phyloP scores from a whole-genome alignment of 331 rosid species.

The Dryas integrifolia region DNA sequence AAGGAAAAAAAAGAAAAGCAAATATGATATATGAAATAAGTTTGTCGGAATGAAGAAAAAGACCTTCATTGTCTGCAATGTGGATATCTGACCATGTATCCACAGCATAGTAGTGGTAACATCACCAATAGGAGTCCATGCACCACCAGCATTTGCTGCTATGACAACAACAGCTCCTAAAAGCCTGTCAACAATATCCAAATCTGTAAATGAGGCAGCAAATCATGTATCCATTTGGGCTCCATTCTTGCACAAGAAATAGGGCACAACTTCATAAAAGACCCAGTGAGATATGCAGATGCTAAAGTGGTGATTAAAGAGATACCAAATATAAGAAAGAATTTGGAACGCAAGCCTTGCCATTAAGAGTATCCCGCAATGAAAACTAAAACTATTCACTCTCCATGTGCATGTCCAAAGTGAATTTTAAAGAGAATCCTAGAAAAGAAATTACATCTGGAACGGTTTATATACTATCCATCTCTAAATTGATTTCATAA shows the following conservation, averaged over 20 bases:
- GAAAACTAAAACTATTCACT: not conserved
- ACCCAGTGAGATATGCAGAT: not conserved
- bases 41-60: slow-evolving; percentile 16
- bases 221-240: not conserved
- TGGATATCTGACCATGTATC: slow-evolving; percentile 95
- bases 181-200: slow-evolving; percentile 56
- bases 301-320: not conserved
- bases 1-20: not conserved
- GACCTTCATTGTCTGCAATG: slow-evolving; percentile 78
- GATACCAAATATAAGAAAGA: not conserved
- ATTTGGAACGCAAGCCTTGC: not conserved
- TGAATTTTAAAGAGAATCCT: not conserved
- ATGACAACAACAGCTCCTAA: slow-evolving; percentile 95
- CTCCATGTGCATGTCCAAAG: not conserved
- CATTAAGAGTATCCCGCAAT: not conserved
- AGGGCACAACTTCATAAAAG: not conserved
- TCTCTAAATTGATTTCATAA: not conserved
- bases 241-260: not conserved
- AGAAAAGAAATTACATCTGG: too few species aligned
- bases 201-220: slow-evolving; percentile 3
- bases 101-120: slow-evolving; percentile 97
- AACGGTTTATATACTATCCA: not conserved
- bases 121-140: slow-evolving; percentile 99
- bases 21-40: not conserved
- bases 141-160: slow-evolving; percentile 99